Percentiles rank a stretch among this genome's conserved stretches.
Conservation (phyloP, 192 early-diverging fungal species). For the Coemansia sp. region DNA sequence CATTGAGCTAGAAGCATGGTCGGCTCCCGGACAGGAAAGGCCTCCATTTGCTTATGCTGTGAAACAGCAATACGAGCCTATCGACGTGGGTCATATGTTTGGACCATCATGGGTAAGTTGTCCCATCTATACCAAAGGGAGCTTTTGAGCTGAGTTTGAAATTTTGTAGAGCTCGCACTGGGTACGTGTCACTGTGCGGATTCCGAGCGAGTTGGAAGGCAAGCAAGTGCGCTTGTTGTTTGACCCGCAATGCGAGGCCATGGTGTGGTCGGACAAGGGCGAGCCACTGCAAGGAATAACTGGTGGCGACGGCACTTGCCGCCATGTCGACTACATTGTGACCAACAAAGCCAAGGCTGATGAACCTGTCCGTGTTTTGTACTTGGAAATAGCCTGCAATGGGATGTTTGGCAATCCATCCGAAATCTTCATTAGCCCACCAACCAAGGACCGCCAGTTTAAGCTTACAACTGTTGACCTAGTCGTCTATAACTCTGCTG, state of each 20-base stretch:
- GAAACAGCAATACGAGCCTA: conserved; percentile 61
- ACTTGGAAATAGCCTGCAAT: conserved; percentile 90
- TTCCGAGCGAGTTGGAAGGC: conserved; percentile 64
- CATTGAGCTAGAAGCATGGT: conserved; percentile 55
- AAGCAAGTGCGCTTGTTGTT: conserved; percentile 82
- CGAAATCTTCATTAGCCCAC: conserved; percentile 48
- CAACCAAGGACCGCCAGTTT: conserved; percentile 65
- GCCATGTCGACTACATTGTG: conserved; percentile 57
- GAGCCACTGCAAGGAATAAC: conserved; percentile 85
- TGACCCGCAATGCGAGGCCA: conserved; percentile 82
- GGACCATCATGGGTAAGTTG: conserved; percentile 75
- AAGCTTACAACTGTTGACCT: conserved; percentile 65
- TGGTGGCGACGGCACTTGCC: conserved; percentile 53
- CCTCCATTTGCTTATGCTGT: conserved; percentile 54
- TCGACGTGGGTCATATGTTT: conserved; percentile 70
- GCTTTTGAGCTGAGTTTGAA: not conserved
- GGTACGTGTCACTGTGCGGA: conserved; percentile 65
- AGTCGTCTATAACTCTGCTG: conserved; percentile 66
- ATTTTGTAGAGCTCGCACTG: conserved; percentile 62
- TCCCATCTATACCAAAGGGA: not conserved
- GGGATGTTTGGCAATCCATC: conserved; percentile 79
- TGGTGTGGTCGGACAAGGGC: conserved; percentile 84
- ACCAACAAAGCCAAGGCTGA: conserved; percentile 48
- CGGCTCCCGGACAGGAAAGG: conserved; percentile 53
- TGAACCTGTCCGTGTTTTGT: conserved; percentile 64